Conservation (phyloP, 2,329 filamentous ascomycete species). For the Mycosphaerella sp. region DNA sequence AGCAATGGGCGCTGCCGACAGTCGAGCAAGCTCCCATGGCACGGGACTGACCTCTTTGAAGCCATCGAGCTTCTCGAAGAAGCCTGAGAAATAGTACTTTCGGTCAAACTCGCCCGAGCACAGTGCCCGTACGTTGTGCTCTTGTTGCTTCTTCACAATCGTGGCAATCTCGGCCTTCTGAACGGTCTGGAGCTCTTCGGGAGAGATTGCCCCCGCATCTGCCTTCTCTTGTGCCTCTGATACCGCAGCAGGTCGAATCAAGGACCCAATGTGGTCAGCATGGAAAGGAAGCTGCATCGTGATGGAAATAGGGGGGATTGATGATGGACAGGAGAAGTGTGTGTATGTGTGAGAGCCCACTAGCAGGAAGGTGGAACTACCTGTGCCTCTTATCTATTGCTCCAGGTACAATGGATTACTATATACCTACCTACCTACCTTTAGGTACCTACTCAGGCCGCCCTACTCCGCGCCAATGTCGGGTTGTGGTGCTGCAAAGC, state of each 20-base stretch:
- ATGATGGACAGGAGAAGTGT: too few species aligned
- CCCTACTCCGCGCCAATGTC: too few species aligned
- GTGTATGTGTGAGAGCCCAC: too few species aligned
- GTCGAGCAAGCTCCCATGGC: slow-evolving; percentile 34
- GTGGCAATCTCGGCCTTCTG: slow-evolving; percentile 61
- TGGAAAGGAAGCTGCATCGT: slow-evolving; percentile 53
- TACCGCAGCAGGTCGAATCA: slow-evolving; percentile 59
- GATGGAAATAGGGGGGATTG: background rate
- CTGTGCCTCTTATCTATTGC: too few species aligned
- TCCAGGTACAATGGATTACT: too few species aligned
- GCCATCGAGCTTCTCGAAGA: slow-evolving; percentile 37
- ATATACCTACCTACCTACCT: too few species aligned
- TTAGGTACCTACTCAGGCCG: too few species aligned
- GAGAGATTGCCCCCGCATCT: slow-evolving; percentile 49
- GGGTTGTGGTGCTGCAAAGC: too few species aligned
- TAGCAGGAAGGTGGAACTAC: too few species aligned
- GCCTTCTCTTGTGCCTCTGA: slow-evolving; percentile 52
- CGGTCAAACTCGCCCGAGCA: slow-evolving; percentile 62
- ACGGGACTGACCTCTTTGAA: slow-evolving; percentile 35
- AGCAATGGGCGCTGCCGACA: slow-evolving; percentile 34
- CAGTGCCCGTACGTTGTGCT: slow-evolving; percentile 56
- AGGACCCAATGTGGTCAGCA: slow-evolving; percentile 66
- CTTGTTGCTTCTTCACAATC: slow-evolving; percentile 58
- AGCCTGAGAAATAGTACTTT: slow-evolving; percentile 36
- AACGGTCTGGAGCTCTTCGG: slow-evolving; percentile 52